phyloP scores from a whole-genome alignment of 2,329 filamentous ascomycete species.

The Ciborinia camelliae region DNA sequence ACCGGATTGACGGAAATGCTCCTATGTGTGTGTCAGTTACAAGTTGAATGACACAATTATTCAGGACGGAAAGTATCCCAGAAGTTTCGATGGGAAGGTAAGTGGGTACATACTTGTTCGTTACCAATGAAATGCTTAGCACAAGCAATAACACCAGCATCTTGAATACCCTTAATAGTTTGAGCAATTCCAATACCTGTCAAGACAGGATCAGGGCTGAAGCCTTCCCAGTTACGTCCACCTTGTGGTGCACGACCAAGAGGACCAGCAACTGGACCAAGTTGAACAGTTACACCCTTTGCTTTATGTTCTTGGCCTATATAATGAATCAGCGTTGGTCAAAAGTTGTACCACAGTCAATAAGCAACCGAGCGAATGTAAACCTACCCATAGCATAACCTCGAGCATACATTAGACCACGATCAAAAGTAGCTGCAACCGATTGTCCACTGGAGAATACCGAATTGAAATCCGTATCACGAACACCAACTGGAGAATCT shows the following conservation, averaged over 20 bases:
- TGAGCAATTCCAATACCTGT: constrained; percentile 69
- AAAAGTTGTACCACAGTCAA: not conserved
- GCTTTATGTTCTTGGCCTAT: constrained; percentile 56
- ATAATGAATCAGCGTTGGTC: not conserved
- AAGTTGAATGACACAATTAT: constrained; percentile 42
- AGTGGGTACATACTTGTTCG: constrained; percentile 57
- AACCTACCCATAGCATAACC: constrained; percentile 45
- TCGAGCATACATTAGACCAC: constrained; percentile 52
- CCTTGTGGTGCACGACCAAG: constrained; percentile 65
- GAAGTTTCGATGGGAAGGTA: not conserved
- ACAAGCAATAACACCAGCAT: constrained; percentile 77
- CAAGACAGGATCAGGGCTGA: constrained; percentile 66
- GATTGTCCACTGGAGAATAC: constrained; percentile 70
- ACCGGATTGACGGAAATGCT: constrained; percentile 41
- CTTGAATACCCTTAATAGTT: constrained; percentile 76
- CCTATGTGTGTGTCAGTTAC: constrained; percentile 45
- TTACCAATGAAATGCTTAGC: constrained; percentile 71
- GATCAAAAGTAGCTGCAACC: constrained; percentile 68
- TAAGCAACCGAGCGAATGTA: not conserved
- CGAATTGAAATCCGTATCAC: constrained; percentile 61
- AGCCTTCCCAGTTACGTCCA: constrained; percentile 68
- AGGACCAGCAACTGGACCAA: constrained; percentile 70
- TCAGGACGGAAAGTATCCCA: not conserved
- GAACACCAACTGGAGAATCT: constrained; percentile 35
- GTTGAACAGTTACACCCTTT: constrained; percentile 71